Evolutionary conservation across 345 rosid genomes (phyloP).

Genomic region (Stellera chamaejasme): DNA sequence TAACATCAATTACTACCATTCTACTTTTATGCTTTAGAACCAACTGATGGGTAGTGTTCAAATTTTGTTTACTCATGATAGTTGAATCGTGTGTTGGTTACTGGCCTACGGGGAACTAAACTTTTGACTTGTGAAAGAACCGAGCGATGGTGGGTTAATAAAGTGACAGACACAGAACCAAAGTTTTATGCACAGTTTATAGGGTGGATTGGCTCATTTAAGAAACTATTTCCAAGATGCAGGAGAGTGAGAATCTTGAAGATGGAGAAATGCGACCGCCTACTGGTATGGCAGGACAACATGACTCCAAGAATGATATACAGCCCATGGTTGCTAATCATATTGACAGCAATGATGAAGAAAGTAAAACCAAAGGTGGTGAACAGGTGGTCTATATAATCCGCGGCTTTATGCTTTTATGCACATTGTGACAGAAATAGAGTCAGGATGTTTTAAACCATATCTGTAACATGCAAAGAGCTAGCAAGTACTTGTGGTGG

Average conservation of each 20-base stretch:
- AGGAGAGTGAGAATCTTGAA: slow-evolving; percentile 41
- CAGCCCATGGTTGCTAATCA: slow-evolving; percentile 32
- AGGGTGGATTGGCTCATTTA: too few species aligned
- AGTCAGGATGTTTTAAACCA: too few species aligned
- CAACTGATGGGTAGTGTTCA: neutral
- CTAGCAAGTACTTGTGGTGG: too few species aligned
- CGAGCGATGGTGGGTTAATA: too few species aligned
- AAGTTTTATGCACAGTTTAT: too few species aligned
- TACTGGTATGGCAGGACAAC: slow-evolving; percentile 25
- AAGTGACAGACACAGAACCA: too few species aligned
- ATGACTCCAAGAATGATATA: slow-evolving; percentile 31
- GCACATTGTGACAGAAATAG: too few species aligned
- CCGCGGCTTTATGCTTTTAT: neutral
- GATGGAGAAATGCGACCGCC: slow-evolving; percentile 32
- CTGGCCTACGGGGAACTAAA: too few species aligned
- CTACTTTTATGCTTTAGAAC: neutral
- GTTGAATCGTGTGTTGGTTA: neutral
- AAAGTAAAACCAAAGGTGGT: slow-evolving; percentile 30
- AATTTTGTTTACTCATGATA: neutral
- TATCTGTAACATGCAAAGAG: too few species aligned
- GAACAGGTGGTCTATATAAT: slow-evolving; percentile 38
- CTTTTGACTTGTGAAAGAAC: too few species aligned
- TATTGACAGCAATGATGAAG: slow-evolving; percentile 22
- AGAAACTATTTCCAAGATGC: slow-evolving; percentile 5
- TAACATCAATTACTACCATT: neutral